A percentile compares a stretch with the other conserved stretches of the same genome.
These are phyloP conservation scores for Exobasidium cylindrosporum DNA, from an alignment of 1,284 basidiomycete genomes.

Conservation along the genomic window DNA sequence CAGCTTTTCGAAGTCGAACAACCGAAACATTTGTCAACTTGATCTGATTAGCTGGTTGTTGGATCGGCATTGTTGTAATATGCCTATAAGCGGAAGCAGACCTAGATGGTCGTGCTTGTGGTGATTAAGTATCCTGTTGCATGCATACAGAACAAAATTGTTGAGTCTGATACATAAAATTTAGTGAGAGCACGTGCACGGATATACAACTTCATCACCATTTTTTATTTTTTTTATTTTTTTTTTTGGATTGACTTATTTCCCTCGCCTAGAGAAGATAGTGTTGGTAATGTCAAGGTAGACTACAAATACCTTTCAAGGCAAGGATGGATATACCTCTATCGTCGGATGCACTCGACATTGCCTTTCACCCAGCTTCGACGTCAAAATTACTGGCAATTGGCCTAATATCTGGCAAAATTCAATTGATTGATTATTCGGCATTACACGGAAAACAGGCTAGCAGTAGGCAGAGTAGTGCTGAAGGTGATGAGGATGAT, in stretches of 20 bases:
- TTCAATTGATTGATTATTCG: conserved; percentile 70
- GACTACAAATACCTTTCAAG: not conserved
- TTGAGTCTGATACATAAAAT: not conserved
- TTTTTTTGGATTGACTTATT: too few species aligned
- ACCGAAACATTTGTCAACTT: conserved; percentile 89
- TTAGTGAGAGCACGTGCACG: not conserved
- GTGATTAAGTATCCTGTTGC: not conserved
- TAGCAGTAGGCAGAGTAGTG: not conserved
- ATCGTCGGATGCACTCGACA: conserved; percentile 77
- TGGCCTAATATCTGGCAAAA: conserved; percentile 75
- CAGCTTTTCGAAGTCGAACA: conserved; percentile 90
- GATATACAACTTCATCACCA: not conserved
- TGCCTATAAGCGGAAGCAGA: not conserved
- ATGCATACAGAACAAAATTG: not conserved
- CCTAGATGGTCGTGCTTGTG: not conserved
- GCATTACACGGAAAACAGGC: not conserved
- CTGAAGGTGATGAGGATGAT: conserved; percentile 29
- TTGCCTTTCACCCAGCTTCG: conserved; percentile 75
- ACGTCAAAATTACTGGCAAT: conserved; percentile 66
- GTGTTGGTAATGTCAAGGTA: too few species aligned
- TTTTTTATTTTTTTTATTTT: not conserved
- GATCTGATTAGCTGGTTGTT: conserved; percentile 43
- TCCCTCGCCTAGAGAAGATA: too few species aligned
- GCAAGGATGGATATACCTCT: conserved; percentile 50
- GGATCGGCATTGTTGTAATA: conserved; percentile 15